Percentiles rank a stretch among this genome's conserved stretches.
These are phyloP conservation scores for Pleurotus pulmonarius DNA, from an alignment of 768 basidiomycete species.

Conservation along the genomic window DNA sequence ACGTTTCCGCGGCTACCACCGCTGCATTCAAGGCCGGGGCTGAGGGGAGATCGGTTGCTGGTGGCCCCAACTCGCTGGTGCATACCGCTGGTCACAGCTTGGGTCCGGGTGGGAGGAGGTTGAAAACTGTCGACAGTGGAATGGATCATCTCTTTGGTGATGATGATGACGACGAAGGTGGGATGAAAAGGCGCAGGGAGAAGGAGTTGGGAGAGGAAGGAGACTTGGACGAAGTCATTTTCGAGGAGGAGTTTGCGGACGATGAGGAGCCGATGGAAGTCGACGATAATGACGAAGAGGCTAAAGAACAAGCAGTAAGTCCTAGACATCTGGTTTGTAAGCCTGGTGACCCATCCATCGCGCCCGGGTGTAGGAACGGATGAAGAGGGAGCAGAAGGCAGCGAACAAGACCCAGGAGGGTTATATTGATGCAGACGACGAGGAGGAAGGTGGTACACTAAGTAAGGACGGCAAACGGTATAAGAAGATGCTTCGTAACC, in stretches of 20 bases:
- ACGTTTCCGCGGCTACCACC: conserved; percentile 56
- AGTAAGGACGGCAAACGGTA: conserved; percentile 75
- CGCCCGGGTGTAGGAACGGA: conserved; percentile 54
- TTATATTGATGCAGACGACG: conserved; percentile 69
- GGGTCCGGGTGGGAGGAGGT: conserved; percentile 63
- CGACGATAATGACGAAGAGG: conserved; percentile 79
- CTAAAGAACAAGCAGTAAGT: conserved; percentile 75
- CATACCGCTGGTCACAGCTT: conserved; percentile 51
- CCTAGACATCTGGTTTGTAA: not conserved
- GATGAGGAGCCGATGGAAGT: conserved; percentile 78
- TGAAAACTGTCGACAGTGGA: conserved; percentile 69
- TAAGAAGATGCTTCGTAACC: conserved; percentile 81
- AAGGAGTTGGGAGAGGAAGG: conserved; percentile 72
- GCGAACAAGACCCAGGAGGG: conserved; percentile 75
- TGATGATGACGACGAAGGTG: conserved; percentile 68
- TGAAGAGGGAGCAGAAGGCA: conserved; percentile 76
- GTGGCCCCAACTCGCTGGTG: conserved; percentile 41
- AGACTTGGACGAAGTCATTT: conserved; percentile 78
- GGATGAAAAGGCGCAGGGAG: conserved; percentile 39
- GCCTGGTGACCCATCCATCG: conserved; percentile 8
- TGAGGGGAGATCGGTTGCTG: conserved; percentile 37
- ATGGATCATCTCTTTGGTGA: conserved; percentile 60
- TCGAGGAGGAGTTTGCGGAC: conserved; percentile 82
- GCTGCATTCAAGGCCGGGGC: conserved; percentile 70
- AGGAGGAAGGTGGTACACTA: conserved; percentile 53